A percentile compares a stretch with the other conserved stretches of the same genome.
phyloP scores from a whole-genome alignment of 106 monocot species.

The Allium sativum region DNA sequence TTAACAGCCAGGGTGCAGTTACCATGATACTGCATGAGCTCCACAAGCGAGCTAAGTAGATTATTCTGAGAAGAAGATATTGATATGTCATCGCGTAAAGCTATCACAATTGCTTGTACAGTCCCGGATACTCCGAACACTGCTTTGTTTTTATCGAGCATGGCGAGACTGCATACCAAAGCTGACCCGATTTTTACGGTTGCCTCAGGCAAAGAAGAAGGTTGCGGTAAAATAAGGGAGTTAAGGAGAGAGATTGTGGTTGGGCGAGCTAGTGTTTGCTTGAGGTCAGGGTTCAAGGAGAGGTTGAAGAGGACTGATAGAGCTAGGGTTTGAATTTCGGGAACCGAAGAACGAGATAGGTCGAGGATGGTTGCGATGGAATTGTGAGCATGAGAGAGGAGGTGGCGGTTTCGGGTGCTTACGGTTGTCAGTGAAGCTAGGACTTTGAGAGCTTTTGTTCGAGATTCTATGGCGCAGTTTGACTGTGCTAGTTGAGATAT shows the following conservation, averaged over 20 bases:
- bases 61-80: neutral
- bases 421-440: slow-evolving; percentile 26
- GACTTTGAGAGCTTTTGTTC: slow-evolving; percentile 12
- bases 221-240: slow-evolving; percentile 13
- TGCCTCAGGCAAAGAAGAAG: neutral
- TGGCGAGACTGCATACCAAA: slow-evolving; percentile 31
- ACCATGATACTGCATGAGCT: slow-evolving; percentile 26
- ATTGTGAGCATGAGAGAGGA: neutral
- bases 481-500: slow-evolving; percentile 5
- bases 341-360: slow-evolving; percentile 5
- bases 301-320: slow-evolving; percentile 31
- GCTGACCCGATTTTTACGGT: slow-evolving; percentile 12
- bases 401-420: slow-evolving; percentile 18
- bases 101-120: slow-evolving; percentile 4
- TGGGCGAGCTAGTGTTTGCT: slow-evolving; percentile 4
- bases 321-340: slow-evolving; percentile 6
- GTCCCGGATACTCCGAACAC: slow-evolving; percentile 17
- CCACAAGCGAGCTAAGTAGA: slow-evolving; percentile 22
- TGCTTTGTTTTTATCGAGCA: slow-evolving; percentile 34
- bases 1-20: slow-evolving; percentile 23
- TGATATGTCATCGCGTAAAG: neutral
- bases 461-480: slow-evolving; percentile 2
- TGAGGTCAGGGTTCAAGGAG: slow-evolving; percentile 31
- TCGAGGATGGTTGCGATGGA: slow-evolving; percentile 10
- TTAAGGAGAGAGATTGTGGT: slow-evolving; percentile 9